Evolutionary conservation across 768 basidiomycete species (phyloP), one percentile per base, ranked within the genome.

Genomic region (Serendipita vermifera): DNA sequence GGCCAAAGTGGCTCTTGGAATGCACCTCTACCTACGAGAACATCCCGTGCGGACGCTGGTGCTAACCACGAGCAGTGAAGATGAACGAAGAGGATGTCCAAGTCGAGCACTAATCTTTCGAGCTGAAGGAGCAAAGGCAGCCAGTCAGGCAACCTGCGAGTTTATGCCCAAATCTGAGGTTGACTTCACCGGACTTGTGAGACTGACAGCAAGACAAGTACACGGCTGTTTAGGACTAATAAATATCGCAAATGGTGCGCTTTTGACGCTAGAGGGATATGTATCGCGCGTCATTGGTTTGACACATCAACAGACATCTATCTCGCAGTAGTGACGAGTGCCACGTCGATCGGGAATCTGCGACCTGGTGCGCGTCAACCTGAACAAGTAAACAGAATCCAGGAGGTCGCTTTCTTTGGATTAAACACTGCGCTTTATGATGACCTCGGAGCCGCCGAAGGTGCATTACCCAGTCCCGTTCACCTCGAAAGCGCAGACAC

Each of bases 371-470:
- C 77, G 59, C 61, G 69, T 58, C 67, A 48, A 62, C 73, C 82
- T 11, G 82, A 87, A 68, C 78, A 79, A 22, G 82, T 92, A 14
- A 82, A 82, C 7, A 83, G 81, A 59, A 92, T 99, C 56, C 81
- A 92, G 59, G 82, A 87, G 64, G 90, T 96, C 55, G 81, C 76
- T 38, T 98, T 97, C 72, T 91, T 82, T 71, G 87, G 87, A 62
- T 70, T 99, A 61, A 85, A 83, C 7, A 85, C 87, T 29, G 73
- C 86, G 1, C 71, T 77, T 11, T 99, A 87, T 87, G 96, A 99
- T 64, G 82, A 87, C 61, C 71, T 80, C 48, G 70, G 78, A 24
- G 64, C 73, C 13, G 69, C 73, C 24, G 70, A 72, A 54, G 82
- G 85, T 57, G 66, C 74, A n/a, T 64, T 73, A 40, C 64, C 78